These are phyloP conservation scores for Lycium ferocissimum DNA, from an alignment of 257 asterid species.

Conservation along the genomic window DNA sequence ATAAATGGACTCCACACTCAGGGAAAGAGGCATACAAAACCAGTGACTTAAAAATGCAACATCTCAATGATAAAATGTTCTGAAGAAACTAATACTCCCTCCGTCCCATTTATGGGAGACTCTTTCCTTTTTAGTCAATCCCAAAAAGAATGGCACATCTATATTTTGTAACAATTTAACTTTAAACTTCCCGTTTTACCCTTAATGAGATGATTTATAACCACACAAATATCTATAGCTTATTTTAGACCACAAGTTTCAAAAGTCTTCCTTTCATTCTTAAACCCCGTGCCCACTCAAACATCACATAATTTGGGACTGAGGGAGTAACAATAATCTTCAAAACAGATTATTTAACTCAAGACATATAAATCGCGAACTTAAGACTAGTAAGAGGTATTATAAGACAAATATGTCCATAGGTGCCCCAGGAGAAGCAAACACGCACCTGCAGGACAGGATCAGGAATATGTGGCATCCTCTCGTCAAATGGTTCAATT, in stretches of 20 bases:
- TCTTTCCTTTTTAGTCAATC: too few relatives aligned
- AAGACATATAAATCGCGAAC: not conserved
- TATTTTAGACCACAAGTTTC: too few relatives aligned
- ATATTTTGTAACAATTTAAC: too few relatives aligned
- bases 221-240: too few relatives aligned
- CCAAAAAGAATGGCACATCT: too few relatives aligned
- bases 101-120: too few relatives aligned
- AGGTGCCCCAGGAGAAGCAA: not conserved
- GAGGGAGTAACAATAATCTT: not conserved
- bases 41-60: not conserved
- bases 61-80: not conserved
- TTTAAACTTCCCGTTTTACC: too few relatives aligned
- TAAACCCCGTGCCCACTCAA: too few relatives aligned
- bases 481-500: conserved; percentile 92
- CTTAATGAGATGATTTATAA: too few relatives aligned
- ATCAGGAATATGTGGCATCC: conserved; percentile 98
- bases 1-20: too few relatives aligned
- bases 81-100: not conserved
- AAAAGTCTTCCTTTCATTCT: too few relatives aligned
- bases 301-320: too few relatives aligned
- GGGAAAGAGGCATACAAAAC: not conserved
- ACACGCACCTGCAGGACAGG: conserved; percentile 90
- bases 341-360: not conserved
- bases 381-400: not conserved
- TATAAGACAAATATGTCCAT: not conserved